Percentiles rank a stretch among this genome's conserved stretches.
Evolutionary conservation across 2,329 filamentous ascomycete genomes (phyloP).

Genomic region (Colletotrichum lupini): DNA sequence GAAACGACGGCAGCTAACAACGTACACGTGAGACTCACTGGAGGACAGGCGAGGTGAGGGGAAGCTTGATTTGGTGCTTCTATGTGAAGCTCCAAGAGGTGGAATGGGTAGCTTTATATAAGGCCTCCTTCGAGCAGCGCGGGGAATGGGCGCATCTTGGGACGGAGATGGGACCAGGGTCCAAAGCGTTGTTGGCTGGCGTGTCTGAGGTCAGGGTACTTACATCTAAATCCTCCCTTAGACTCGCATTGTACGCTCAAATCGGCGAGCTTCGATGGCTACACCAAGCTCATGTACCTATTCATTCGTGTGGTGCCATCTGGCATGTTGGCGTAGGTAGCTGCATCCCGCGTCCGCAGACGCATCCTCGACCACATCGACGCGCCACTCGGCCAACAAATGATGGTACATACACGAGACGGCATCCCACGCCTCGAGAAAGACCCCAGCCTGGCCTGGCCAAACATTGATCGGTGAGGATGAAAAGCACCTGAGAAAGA

Average conservation of each 20-base stretch:
- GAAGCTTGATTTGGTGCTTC: background rate
- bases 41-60: background rate
- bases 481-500: background rate
- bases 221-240: constrained; percentile 21
- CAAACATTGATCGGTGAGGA: constrained; percentile 16
- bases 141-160: constrained; percentile 24
- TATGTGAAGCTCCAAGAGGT: background rate
- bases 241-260: constrained; percentile 5
- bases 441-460: background rate
- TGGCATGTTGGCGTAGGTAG: background rate
- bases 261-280: constrained; percentile 13
- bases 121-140: constrained; percentile 13
- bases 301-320: background rate
- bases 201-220: constrained; percentile 33
- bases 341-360: constrained; percentile 7
- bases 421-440: constrained; percentile 1
- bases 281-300: constrained; percentile 3
- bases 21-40: background rate
- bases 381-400: constrained; percentile 18
- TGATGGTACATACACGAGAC: constrained; percentile 23
- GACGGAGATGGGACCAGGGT: constrained; percentile 21
- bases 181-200: constrained; percentile 16
- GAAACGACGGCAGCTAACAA: too few relatives aligned
- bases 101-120: constrained; percentile 7
- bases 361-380: constrained; percentile 13